Conservation (phyloP, 2,329 filamentous ascomycete species). For the Metarhizium humberi region DNA sequence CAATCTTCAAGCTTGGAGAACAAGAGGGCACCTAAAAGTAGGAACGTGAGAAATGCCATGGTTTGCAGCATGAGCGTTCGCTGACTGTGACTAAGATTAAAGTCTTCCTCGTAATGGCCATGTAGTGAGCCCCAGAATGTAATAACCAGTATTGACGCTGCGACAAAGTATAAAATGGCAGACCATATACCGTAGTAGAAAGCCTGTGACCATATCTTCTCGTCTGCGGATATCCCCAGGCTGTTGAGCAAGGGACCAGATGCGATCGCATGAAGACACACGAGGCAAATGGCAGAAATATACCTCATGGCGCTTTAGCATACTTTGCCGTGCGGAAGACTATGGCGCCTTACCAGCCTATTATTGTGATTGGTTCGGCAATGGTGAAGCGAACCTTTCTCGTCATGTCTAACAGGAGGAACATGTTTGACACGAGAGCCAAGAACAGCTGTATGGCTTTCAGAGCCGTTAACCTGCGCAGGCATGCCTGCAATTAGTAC, state of each 20-base stretch:
- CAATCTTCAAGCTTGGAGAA: slow-evolving; percentile 67
- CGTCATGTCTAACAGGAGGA: slow-evolving; percentile 82
- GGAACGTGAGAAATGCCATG: slow-evolving; percentile 73
- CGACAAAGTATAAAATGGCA: slow-evolving; percentile 69
- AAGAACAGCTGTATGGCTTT: slow-evolving; percentile 71
- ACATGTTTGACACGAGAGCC: slow-evolving; percentile 70
- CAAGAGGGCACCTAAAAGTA: slow-evolving; percentile 66
- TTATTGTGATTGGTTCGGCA: slow-evolving; percentile 74
- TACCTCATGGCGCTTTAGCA: slow-evolving; percentile 26
- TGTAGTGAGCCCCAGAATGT: slow-evolving; percentile 69
- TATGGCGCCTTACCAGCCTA: slow-evolving; percentile 55
- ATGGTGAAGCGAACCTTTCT: slow-evolving; percentile 71
- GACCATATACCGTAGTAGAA: slow-evolving; percentile 82
- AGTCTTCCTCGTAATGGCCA: slow-evolving; percentile 67
- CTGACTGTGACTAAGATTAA: slow-evolving; percentile 69
- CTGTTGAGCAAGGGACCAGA: slow-evolving; percentile 40
- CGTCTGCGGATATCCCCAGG: slow-evolving; percentile 32
- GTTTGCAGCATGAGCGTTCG: slow-evolving; percentile 86
- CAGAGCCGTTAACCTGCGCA: slow-evolving; percentile 53
- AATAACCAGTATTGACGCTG: slow-evolving; percentile 64
- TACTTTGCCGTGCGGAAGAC: no score
- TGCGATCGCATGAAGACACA: slow-evolving; percentile 57
- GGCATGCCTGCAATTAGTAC: not conserved
- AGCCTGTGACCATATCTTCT: slow-evolving; percentile 63
- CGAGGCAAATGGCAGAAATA: slow-evolving; percentile 55